Evolutionary conservation across 768 basidiomycete genomes (phyloP).

Genomic region (Tylopilus sp.): DNA sequence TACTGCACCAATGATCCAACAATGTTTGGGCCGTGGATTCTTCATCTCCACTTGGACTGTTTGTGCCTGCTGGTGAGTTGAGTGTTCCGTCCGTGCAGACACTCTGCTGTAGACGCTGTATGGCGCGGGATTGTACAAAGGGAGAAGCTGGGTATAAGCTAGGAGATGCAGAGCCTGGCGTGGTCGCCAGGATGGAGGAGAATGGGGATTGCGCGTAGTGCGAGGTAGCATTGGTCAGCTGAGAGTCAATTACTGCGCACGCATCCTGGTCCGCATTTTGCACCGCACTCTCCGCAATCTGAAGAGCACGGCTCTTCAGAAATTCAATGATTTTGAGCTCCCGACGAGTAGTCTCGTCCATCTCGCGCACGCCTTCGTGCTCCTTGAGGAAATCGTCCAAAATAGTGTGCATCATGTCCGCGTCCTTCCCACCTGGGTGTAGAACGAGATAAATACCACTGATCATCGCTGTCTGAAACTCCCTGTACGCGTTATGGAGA

Average conservation of each 20-base stretch:
- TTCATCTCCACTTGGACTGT: constrained; percentile 71
- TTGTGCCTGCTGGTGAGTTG: constrained; percentile 58
- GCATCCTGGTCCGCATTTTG: constrained; percentile 18
- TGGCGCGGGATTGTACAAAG: constrained; percentile 43
- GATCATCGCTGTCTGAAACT: constrained; percentile 89
- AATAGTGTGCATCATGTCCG: constrained; percentile 71
- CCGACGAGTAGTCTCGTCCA: constrained; percentile 79
- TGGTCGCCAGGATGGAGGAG: constrained; percentile 24
- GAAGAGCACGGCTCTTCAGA: constrained; percentile 64
- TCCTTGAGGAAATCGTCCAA: constrained; percentile 76
- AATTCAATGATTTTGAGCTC: constrained; percentile 87
- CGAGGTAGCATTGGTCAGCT: constrained; percentile 24
- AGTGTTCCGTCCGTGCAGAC: constrained; percentile 41
- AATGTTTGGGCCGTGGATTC: constrained; percentile 73
- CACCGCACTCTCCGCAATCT: constrained; percentile 38
- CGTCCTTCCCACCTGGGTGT: constrained; percentile 69
- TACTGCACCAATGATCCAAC: constrained; percentile 82
- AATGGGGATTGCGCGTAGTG: constrained; percentile 17
- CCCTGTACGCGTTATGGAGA: constrained; percentile 77
- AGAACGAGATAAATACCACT: constrained; percentile 83
- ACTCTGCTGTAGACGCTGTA: constrained; percentile 59
- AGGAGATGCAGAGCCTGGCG: constrained; percentile 21
- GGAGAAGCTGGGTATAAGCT: constrained; percentile 27
- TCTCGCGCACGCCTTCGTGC: constrained; percentile 47
- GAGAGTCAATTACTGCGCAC: constrained; percentile 31